phyloP scores from a whole-genome alignment of 306 rosid species.

The Bauhinia variegata region DNA sequence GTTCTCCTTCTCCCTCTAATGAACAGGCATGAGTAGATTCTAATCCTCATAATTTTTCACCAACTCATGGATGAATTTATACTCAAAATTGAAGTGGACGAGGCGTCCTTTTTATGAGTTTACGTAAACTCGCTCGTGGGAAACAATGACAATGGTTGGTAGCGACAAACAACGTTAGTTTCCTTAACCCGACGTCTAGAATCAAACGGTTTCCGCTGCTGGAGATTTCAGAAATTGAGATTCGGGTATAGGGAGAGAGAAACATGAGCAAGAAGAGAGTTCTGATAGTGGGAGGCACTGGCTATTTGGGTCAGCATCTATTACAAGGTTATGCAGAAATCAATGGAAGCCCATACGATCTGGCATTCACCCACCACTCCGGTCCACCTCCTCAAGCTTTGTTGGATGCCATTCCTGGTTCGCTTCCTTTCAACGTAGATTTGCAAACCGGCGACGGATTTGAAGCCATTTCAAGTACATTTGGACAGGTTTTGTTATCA shows the following conservation, averaged over 20 bases:
- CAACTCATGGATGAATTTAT: too few species aligned
- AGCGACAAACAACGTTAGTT: not conserved
- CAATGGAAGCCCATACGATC: slow-evolving; percentile 44
- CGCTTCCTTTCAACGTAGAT: slow-evolving; percentile 68
- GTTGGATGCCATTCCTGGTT: slow-evolving; percentile 52
- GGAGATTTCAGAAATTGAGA: not conserved
- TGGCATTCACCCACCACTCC: slow-evolving; percentile 75
- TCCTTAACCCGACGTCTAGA: not conserved
- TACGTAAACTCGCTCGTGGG: not conserved
- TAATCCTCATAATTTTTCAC: too few species aligned
- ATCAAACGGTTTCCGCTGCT: not conserved
- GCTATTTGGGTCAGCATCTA: slow-evolving; percentile 93
- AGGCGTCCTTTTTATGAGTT: too few species aligned
- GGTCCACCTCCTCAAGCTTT: slow-evolving; percentile 58
- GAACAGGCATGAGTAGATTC: too few species aligned
- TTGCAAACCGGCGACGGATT: slow-evolving; percentile 76
- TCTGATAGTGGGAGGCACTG: slow-evolving; percentile 87
- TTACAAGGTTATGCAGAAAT: slow-evolving; percentile 52
- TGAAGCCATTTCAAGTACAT: slow-evolving; percentile 57
- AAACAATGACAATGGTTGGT: not conserved
- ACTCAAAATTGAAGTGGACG: too few species aligned
- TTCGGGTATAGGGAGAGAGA: not conserved
- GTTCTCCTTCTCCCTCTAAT: too few species aligned
- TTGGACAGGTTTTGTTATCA: slow-evolving; percentile 69
- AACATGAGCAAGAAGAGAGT: slow-evolving; percentile 61